Evolutionary conservation across 371 early-diverging fungal genomes (phyloP).

Genomic region (Nematocida parisii): DNA sequence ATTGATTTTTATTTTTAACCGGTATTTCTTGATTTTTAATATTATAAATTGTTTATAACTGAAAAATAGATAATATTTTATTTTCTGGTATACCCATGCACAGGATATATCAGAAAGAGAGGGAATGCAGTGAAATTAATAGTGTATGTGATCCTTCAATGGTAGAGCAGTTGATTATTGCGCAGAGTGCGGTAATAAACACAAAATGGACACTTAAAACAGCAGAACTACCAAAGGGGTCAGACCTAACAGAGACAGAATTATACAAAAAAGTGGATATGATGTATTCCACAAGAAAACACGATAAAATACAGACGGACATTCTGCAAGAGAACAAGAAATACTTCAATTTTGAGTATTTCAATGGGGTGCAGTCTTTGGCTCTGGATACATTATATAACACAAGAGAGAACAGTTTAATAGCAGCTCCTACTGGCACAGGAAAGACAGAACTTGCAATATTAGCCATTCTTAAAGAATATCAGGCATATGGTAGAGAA

Average conservation of each 20-base stretch:
- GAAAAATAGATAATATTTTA: too few species aligned
- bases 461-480: conserved; percentile 31
- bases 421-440: conserved; percentile 59
- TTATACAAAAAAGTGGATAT: not conserved
- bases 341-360: conserved; percentile 1
- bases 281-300: not conserved
- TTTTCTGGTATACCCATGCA: too few species aligned
- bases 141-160: not conserved
- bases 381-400: conserved; percentile 21
- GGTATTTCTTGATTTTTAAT: too few species aligned
- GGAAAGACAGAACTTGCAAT: conserved; percentile 57
- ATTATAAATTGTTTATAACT: too few species aligned
- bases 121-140: too few species aligned
- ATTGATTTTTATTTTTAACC: too few species aligned
- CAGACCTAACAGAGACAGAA: not conserved
- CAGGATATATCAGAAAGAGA: too few species aligned
- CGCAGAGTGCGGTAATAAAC: not conserved
- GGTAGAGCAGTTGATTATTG: not conserved
- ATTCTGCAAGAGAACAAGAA: not conserved
- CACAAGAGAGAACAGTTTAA: conserved; percentile 50
- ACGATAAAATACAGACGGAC: conserved; percentile 1
- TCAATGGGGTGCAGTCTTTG: conserved; percentile 47
- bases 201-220: not conserved
- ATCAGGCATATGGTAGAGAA: not conserved
- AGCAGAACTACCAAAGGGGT: not conserved